Evolutionary conservation across 2,329 filamentous ascomycete genomes (phyloP), one percentile per base, ranked within the genome.

Genomic region (Intubia oerlemansii): DNA sequence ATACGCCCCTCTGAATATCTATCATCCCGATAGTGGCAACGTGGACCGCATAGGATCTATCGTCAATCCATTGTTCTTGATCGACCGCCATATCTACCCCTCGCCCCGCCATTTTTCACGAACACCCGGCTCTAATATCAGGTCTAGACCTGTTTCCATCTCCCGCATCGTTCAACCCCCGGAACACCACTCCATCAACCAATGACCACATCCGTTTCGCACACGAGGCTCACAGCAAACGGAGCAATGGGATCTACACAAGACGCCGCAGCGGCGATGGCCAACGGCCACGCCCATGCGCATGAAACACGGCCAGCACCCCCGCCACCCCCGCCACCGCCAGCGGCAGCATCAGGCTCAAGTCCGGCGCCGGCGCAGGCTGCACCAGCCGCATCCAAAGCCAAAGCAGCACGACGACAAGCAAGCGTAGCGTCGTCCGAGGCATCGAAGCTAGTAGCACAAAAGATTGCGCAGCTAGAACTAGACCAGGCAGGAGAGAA

Each of bases 401-500:
- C 24, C 32, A 88, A 82, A 56, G 88, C 88, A 53, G 66, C 61
- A 32, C 91, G 90, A 56, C 68, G 63, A 40, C 91, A 90, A 56
- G 91, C 90, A 54, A 59, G 66, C 27, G 56, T 79, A 38, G 84
- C 92, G 47, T 77, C 80, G 13, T 79, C 69, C 42, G 88, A 95
- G 52, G 82, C 84, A 26, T 81, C 81, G 36, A 90, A 92, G 52
- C 65, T 93, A 38, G 66, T 98, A 29, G 76, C 84, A 37, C 81
- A 84, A 36, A 81, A 90, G 46, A 93, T 98, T 46, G 85, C 82
- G 14, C 88, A 95, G 54, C 59, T 98, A 34, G 88, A 98, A 51
- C 77, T 81, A 37, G 84, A 93, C 59, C 79, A 77, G 28, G 82
- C 82, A 9, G 80, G 81, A 34, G 84, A 92, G 48, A 92, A 90